phyloP scores from a whole-genome alignment of 2,329 filamentous ascomycete genomes.

The Didymella exigua region DNA sequence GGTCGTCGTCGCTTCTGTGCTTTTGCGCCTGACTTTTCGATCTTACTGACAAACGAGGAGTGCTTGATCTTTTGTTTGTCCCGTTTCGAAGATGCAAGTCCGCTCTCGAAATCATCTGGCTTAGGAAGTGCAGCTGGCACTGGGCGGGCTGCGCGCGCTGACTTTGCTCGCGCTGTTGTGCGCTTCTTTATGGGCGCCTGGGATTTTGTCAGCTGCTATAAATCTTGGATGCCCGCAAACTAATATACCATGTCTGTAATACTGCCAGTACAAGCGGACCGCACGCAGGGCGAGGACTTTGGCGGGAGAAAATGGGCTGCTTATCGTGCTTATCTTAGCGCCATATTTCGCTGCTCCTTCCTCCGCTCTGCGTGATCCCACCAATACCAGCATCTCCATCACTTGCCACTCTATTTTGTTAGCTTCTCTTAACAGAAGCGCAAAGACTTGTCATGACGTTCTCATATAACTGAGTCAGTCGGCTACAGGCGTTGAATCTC shows the following conservation, averaged over 20 bases:
- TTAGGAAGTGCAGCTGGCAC: slow-evolving; percentile 23
- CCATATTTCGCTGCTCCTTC: neutral
- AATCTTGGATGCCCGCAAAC: too few species aligned
- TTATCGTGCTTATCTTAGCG: slow-evolving; percentile 15
- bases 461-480: neutral
- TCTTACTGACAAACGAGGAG: slow-evolving; percentile 76
- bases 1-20: slow-evolving; percentile 69
- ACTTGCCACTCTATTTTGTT: neutral
- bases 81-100: slow-evolving; percentile 75
- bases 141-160: slow-evolving; percentile 33
- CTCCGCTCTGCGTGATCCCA: neutral
- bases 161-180: slow-evolving; percentile 44
- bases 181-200: slow-evolving; percentile 48
- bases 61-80: slow-evolving; percentile 85
- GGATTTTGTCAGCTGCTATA: neutral
- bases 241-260: slow-evolving; percentile 1
- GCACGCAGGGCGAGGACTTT: neutral
- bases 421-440: neutral
- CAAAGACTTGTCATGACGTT: neutral
- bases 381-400: too few species aligned
- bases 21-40: slow-evolving; percentile 66
- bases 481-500: too few species aligned
- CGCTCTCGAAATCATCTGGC: slow-evolving; percentile 46
- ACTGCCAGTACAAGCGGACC: neutral
- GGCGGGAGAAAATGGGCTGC: slow-evolving; percentile 1